Evolutionary conservation across 2,329 filamentous ascomycete genomes (phyloP).

Genomic region (Fusarium miscanthi): DNA sequence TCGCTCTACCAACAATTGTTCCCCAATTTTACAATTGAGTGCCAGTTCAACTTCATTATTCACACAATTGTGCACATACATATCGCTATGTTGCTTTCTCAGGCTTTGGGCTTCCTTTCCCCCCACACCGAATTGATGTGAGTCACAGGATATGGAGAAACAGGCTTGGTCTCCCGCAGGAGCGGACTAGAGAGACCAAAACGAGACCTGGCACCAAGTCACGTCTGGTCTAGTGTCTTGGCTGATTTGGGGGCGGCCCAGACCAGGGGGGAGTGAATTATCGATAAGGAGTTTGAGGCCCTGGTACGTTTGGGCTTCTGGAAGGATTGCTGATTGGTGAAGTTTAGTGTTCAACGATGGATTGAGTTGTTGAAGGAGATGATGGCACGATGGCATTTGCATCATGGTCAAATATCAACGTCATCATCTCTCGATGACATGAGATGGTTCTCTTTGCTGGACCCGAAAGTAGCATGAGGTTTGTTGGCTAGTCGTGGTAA

Average conservation of each 20-base stretch:
- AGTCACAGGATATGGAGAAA: constrained; percentile 45
- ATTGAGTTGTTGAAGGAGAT: constrained; percentile 29
- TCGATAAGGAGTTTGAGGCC: constrained; percentile 38
- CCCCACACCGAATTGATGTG: constrained; percentile 39
- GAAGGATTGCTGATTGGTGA: constrained; percentile 36
- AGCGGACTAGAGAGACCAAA: constrained; percentile 37
- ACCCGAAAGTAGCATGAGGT: constrained; percentile 12
- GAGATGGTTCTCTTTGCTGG: constrained; percentile 13
- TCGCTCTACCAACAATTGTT: not conserved
- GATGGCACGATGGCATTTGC: constrained; percentile 39
- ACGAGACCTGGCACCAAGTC: constrained; percentile 40
- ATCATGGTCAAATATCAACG: constrained; percentile 37
- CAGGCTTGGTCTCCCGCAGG: constrained; percentile 37
- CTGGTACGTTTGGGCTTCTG: constrained; percentile 28
- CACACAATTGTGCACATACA: not conserved
- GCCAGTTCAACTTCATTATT: not conserved
- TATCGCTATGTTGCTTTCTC: constrained; percentile 8
- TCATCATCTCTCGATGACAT: constrained; percentile 33
- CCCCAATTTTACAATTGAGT: not conserved
- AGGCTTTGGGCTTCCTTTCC: constrained; percentile 14
- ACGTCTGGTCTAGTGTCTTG: constrained; percentile 29
- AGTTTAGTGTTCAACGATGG: constrained; percentile 11
- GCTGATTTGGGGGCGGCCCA: constrained; percentile 27
- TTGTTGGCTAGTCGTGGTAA: constrained; percentile 4
- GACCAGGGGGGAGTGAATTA: constrained; percentile 30